Conservation (phyloP, 148 eudicot species). For the Silene conica region DNA sequence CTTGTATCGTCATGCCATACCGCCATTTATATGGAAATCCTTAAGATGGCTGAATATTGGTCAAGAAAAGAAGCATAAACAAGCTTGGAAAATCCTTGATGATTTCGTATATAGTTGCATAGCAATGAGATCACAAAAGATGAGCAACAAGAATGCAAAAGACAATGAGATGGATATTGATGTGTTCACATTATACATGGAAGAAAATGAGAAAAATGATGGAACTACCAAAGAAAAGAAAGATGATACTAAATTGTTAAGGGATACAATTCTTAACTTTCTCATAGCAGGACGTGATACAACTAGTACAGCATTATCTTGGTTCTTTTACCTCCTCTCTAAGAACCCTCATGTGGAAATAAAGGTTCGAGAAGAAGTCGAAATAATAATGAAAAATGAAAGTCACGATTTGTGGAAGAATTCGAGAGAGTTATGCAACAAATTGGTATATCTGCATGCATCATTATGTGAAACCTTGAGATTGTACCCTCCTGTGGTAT, state of each 20-base stretch:
- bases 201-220: conserved; percentile 13
- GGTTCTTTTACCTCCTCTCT: conserved; percentile 37
- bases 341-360: conserved; percentile 22
- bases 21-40: conserved; percentile 44
- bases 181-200: conserved; percentile 32
- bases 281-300: conserved; percentile 36
- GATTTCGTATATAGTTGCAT: conserved; percentile 21
- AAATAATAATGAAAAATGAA: not conserved
- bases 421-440: conserved; percentile 17
- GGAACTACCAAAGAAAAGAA: not conserved
- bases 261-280: conserved; percentile 23
- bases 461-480: conserved; percentile 37
- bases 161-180: conserved; percentile 8
- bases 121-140: conserved; percentile 16
- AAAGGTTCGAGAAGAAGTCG: conserved; percentile 31
- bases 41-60: conserved; percentile 47
- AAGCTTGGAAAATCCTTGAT: conserved; percentile 29
- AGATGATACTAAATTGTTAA: conserved; percentile 15
- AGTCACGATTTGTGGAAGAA: not conserved
- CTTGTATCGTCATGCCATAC: conserved; percentile 33
- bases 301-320: conserved; percentile 23
- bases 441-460: conserved; percentile 38
- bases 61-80: conserved; percentile 23
- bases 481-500: conserved; percentile 40
- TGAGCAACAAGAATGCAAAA: not conserved